Conservation (phyloP, 1,284 basidiomycete genomes). For the Phellopilus nigrolimitatus region DNA sequence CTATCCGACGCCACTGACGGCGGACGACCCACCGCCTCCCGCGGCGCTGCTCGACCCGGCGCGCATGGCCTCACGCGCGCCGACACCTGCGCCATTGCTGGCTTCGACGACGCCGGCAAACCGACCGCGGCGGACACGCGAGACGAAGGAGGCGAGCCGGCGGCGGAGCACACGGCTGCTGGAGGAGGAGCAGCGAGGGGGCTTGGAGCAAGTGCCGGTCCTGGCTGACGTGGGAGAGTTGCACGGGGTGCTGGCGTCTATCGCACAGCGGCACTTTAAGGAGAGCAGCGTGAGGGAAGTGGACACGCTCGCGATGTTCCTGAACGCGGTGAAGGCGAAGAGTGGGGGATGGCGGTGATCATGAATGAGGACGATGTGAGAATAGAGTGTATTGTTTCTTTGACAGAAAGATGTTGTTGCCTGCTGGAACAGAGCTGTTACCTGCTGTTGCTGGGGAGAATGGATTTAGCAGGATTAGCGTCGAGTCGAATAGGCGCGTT, state of each 20-base stretch:
- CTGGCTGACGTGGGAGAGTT: constrained; percentile 63
- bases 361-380: background rate
- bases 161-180: constrained; percentile 62
- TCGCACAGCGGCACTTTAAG: constrained; percentile 67
- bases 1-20: constrained; percentile 61
- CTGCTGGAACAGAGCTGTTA: constrained; percentile 2
- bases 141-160: constrained; percentile 38
- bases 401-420: background rate
- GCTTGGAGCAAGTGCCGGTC: constrained; percentile 44
- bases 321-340: constrained; percentile 66
- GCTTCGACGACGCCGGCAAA: constrained; percentile 46
- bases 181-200: constrained; percentile 54
- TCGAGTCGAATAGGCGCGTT: no score
- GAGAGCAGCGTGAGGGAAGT: constrained; percentile 61
- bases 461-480: no score
- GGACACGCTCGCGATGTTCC: constrained; percentile 73
- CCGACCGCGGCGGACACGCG: constrained; percentile 51
- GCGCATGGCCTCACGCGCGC: constrained; percentile 41
- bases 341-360: constrained; percentile 30
- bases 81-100: constrained; percentile 36
- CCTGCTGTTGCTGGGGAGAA: no score
- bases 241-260: constrained; percentile 55
- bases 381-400: background rate
- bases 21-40: constrained; percentile 64
- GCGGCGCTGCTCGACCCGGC: constrained; percentile 47